These are phyloP conservation scores for Chaetomium sp. DNA, from an alignment of 2,329 filamentous ascomycete species.

Conservation along the genomic window DNA sequence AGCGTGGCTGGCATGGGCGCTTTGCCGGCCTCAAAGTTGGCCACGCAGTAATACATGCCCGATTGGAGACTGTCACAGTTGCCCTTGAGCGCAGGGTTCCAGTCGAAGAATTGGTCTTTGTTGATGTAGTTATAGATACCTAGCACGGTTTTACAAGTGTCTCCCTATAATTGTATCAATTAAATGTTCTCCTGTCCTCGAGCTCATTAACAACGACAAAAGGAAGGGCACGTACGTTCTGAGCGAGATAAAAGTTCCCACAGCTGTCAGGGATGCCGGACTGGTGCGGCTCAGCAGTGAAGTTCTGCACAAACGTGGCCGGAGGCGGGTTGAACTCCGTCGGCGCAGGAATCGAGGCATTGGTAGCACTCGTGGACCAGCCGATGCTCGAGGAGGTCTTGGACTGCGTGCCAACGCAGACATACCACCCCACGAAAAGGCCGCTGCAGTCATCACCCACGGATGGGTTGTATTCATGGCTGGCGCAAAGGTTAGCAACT, in stretches of 20 bases:
- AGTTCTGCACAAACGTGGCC: conserved; percentile 1
- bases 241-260: neutral
- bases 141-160: conserved; percentile 13
- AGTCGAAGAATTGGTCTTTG: conserved; percentile 24
- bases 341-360: neutral
- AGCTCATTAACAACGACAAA: neutral
- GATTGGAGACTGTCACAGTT: conserved; percentile 24
- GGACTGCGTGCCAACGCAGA: conserved; percentile 1
- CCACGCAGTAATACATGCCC: conserved; percentile 22
- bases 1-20: conserved; percentile 17
- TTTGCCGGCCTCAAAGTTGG: conserved; percentile 2
- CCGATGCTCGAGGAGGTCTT: neutral
- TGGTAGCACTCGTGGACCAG: neutral
- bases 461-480: neutral
- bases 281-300: neutral
- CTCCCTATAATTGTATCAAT: neutral
- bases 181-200: too few species aligned
- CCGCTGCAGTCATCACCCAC: neutral
- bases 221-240: neutral
- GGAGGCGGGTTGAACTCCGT: neutral
- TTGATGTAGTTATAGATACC: conserved; percentile 18
- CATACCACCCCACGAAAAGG: neutral
- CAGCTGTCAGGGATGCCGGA: neutral
- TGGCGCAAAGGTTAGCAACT: neutral
- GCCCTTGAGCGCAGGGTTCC: conserved; percentile 23